Base-by-base conservation (phyloP, 202 grass and related monocot genomes). In the Zoysia matrella region DNA sequence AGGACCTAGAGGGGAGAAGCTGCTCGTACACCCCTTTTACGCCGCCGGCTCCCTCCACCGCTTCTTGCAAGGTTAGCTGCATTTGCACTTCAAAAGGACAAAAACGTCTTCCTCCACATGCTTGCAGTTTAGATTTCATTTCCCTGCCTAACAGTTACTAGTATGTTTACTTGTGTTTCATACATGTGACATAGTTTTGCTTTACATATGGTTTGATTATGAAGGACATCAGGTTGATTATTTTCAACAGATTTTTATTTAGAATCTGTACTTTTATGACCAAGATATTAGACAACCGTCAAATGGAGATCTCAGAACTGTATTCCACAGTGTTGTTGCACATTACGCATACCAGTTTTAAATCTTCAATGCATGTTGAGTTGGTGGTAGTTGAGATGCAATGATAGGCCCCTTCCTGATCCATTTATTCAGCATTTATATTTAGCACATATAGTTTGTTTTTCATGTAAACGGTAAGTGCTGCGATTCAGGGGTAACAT, bases 1-100 rank as follows among this genome's bases (percentile, higher is more conserved):
- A 11, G 96, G 96, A 0, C 96, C 96, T 0, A 86, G 89, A 60
- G 96, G 96, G 2, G 96, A 99, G 91, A 99, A 92, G 83, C 93
- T 99, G 79, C 90, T 99, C 57, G 93, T 99, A 18, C 91, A 94
- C 58, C 93, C 96, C 0, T 96, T 96, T 85, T 99, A 96, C 74
- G 93, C 85, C 36, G 93, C 93, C 55, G 93, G 96, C 44, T 92
- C 92, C 49, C 87, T 99, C 54, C 73, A 82, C 0, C 87, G 84
- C 1, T 96, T 99, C 88, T 50, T 99, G 61, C 90, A 85, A 94
- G 91, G 93, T 96, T 75, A 12, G 91, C 77, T 16, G 52, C 73
- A 15, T 76, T 14, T 63, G 30, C 30, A 36, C 30, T 36, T 36
- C 30, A 36, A 36, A 36, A 36, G 0, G 30, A 36, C 30, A 36